Evolutionary conservation across 345 rosid genomes (phyloP).

Genomic region (Boechera retrofracta): DNA sequence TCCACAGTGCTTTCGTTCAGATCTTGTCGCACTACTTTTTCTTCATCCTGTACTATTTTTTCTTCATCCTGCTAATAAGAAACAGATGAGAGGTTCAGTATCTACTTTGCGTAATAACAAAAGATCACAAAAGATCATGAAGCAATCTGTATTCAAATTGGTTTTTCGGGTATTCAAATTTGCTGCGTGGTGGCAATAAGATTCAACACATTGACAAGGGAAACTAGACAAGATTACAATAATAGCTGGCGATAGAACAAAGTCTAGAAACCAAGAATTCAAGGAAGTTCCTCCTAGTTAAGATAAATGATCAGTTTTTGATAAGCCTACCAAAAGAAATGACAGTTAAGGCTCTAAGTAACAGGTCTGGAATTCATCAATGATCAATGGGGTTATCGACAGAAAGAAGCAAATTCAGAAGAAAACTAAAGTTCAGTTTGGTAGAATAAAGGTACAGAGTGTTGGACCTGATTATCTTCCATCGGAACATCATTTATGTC

Average conservation of each 20-base stretch:
- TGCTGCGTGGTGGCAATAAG: not conserved
- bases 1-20: slow-evolving; percentile 85
- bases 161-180: not conserved
- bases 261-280: slow-evolving; percentile 3
- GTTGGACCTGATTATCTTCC: slow-evolving; percentile 75
- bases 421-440: not conserved
- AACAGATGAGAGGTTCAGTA: slow-evolving; percentile 36
- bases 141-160: not conserved
- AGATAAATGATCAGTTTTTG: not conserved
- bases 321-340: slow-evolving; percentile 10
- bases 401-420: not conserved
- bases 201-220: not conserved
- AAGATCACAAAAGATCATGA: slow-evolving; percentile 4
- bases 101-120: not conserved
- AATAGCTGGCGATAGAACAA: not conserved
- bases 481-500: slow-evolving; percentile 72
- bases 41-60: slow-evolving; percentile 58
- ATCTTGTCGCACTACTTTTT: slow-evolving; percentile 75
- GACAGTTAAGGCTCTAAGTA: not conserved
- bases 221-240: not conserved
- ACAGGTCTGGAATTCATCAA: not conserved
- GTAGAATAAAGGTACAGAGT: not conserved
- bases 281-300: not conserved
- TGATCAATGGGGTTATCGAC: not conserved
- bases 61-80: slow-evolving; percentile 54